Conservation (phyloP, 768 basidiomycete species). For the Strobilomyces echinocephalus region DNA sequence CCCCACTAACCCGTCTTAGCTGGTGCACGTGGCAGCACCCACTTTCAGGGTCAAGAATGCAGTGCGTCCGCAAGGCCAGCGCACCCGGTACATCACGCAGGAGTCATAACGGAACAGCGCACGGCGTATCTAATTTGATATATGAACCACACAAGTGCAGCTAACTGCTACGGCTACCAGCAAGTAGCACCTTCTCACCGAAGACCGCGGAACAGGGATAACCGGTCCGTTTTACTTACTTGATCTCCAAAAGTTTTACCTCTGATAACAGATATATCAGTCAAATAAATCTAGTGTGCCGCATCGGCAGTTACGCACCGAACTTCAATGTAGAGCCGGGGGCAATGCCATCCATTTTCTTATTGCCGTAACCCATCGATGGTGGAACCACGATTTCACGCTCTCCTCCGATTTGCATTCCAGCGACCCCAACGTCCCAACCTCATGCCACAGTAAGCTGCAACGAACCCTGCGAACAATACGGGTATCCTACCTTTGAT, state of each 20-base stretch:
- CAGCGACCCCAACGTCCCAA: conserved; percentile 89
- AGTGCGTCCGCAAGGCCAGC: conserved; percentile 23
- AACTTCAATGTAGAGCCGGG: conserved; percentile 77
- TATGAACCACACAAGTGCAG: conserved; percentile 17
- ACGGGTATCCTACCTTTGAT: conserved; percentile 63
- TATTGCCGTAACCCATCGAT: conserved; percentile 65
- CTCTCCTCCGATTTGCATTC: conserved; percentile 91
- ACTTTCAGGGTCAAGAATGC: conserved; percentile 23
- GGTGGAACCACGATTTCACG: conserved; percentile 74
- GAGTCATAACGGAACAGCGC: conserved; percentile 17
- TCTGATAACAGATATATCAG: conserved; percentile 39
- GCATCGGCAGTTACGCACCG: conserved; percentile 44
- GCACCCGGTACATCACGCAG: conserved; percentile 17
- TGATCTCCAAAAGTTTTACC: conserved; percentile 67
- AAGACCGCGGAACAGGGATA: conserved; percentile 10
- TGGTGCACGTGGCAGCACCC: conserved; percentile 9
- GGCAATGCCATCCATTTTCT: conserved; percentile 60
- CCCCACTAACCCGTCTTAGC: conserved; percentile 1
- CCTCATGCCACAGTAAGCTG: conserved; percentile 36
- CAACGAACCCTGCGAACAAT: neutral
- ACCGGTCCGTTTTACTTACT: conserved; percentile 43
- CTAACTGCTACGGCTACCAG: conserved; percentile 13
- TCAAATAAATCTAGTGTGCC: neutral
- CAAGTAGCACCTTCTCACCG: conserved; percentile 12
- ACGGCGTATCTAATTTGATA: conserved; percentile 25